These are phyloP conservation scores for Solanum stenotomum DNA, from an alignment of 257 asterid genomes.

Conservation along the genomic window DNA sequence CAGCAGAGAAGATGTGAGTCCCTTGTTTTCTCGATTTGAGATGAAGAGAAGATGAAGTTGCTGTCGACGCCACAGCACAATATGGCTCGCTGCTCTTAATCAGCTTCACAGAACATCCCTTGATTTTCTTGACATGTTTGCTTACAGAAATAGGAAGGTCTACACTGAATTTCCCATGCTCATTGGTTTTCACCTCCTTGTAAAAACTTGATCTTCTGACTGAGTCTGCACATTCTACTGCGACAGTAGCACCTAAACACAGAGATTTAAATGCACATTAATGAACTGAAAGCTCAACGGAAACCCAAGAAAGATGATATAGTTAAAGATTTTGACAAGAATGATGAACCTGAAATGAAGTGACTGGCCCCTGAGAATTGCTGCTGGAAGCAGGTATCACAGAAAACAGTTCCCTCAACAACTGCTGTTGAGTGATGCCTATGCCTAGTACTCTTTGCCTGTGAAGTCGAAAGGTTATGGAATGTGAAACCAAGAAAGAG, in stretches of 20 bases:
- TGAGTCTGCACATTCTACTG: conserved; percentile 48
- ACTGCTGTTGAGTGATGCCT: neutral
- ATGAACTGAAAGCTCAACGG: neutral
- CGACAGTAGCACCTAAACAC: conserved; percentile 64
- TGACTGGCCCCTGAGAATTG: conserved; percentile 8
- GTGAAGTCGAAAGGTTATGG: neutral
- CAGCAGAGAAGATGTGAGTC: conserved; percentile 70
- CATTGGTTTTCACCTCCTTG: conserved; percentile 46
- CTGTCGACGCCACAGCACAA: conserved; percentile 59
- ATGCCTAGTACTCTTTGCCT: neutral
- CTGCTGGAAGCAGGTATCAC: conserved; percentile 9
- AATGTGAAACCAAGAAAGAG: neutral
- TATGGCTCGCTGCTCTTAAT: conserved; percentile 59
- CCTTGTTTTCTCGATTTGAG: conserved; percentile 50
- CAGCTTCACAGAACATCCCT: conserved; percentile 55
- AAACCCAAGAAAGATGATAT: neutral
- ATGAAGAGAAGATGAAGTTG: conserved; percentile 41
- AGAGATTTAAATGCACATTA: neutral
- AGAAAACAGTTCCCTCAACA: conserved; percentile 3
- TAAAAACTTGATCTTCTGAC: conserved; percentile 21
- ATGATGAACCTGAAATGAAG: conserved; percentile 55
- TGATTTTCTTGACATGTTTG: conserved; percentile 54
- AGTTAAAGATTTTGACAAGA: neutral
- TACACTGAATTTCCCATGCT: conserved; percentile 63
- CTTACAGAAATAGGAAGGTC: conserved; percentile 51